Conservation (phyloP, 2,329 filamentous ascomycete species). For the Pestalotiopsis sp. region DNA sequence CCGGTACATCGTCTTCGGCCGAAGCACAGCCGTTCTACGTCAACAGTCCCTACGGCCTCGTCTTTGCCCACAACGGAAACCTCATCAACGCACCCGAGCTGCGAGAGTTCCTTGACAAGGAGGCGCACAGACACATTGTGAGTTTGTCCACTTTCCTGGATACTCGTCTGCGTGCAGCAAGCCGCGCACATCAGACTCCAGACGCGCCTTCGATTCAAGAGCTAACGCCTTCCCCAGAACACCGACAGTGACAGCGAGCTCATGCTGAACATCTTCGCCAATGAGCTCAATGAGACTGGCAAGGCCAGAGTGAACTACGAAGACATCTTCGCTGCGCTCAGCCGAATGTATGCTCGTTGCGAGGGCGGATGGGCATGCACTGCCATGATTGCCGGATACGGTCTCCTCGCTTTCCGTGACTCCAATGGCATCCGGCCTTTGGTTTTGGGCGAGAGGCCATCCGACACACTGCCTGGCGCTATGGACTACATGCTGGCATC, state of each 20-base stretch:
- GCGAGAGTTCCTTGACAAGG: constrained; percentile 50
- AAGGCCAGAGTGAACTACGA: constrained; percentile 82
- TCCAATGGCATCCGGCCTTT: constrained; percentile 74
- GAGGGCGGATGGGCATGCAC: constrained; percentile 82
- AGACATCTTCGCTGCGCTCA: constrained; percentile 75
- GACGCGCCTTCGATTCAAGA: neutral
- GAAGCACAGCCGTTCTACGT: constrained; percentile 83
- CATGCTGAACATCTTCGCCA: constrained; percentile 72
- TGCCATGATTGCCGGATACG: constrained; percentile 82
- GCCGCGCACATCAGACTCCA: too few species aligned
- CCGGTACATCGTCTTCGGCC: constrained; percentile 35
- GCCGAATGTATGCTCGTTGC: constrained; percentile 12
- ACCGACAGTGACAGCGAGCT: constrained; percentile 23
- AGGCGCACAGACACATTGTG: constrained; percentile 66
- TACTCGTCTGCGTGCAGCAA: too few species aligned
- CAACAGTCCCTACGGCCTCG: constrained; percentile 75
- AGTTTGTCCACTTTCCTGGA: neutral
- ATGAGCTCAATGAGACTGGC: constrained; percentile 79
- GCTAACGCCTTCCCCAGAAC: neutral
- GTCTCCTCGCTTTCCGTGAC: constrained; percentile 78
- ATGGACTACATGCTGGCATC: constrained; percentile 81
- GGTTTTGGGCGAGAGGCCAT: constrained; percentile 45
- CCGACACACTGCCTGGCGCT: constrained; percentile 52
- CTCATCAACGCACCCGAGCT: constrained; percentile 73
- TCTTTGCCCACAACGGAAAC: constrained; percentile 75